Evolutionary conservation across 208 protist species (phyloP), one percentile per base, ranked within the genome.

Genomic region (Wallacemonas collosoma): DNA sequence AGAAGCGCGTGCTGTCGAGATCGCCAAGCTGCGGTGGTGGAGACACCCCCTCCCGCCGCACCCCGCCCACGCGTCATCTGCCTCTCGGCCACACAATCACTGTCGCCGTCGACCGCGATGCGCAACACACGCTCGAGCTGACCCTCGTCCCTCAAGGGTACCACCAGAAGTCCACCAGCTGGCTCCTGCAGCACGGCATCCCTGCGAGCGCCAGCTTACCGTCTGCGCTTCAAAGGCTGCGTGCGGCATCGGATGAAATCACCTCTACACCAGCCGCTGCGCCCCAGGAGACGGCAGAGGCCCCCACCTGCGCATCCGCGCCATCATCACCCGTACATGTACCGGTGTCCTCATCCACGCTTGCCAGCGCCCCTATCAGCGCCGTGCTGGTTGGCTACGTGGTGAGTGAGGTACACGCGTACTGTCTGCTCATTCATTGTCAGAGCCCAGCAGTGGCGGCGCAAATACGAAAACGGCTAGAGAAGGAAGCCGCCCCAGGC

Each of bases 371-470:
- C 7, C 76, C 68, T 17, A 64, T 94, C 39, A 51, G 71, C 26
- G 54, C 81, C 14, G 82, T 81, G 47, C 84, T 86, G 11, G 85
- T 92, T 6, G 86, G 86, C 15, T 90, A 91, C 70, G 74, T 92
- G 3, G 63, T 85, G 4, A 81, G 82, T 43, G 84, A 92, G 74
- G 83, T 86, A 2, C 80, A 87, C 66, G 66, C 78, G 36, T 95
- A 91, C 73, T 92, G 87, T 51, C 41, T 95, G 2, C 76, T 95
- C 8, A n/a, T 92, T 6, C 60, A 83, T 62, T 93, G 82, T 64
- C 47, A 68, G 26, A 72, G 47, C n/a, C 12, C 81, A 8, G 17
- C 41, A 17, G 67, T 78, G 55, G 86, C 86, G 17, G 78, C 47
- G 39, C 38, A 51, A 61, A 55, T 95, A 51, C 77, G 81, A 53